Percentiles rank a stretch among this genome's conserved stretches.
These are phyloP conservation scores for Tolypocladium album DNA, from an alignment of 2,329 filamentous ascomycete genomes.

Conservation along the genomic window DNA sequence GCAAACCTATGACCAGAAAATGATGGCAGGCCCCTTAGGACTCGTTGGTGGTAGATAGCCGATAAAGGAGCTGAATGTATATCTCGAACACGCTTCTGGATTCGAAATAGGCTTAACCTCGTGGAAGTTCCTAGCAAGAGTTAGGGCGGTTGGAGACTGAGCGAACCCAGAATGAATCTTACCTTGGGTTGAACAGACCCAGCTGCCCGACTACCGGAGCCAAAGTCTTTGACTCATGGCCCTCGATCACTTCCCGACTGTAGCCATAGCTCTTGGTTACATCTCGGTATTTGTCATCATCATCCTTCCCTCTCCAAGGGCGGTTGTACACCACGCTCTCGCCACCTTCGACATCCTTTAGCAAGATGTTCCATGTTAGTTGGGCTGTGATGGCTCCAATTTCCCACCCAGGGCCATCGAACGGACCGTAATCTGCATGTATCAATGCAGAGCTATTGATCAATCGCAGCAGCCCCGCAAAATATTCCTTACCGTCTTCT, in stretches of 20 bases:
- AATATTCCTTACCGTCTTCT: not conserved
- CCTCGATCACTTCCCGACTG: not conserved
- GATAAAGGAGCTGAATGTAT: not conserved
- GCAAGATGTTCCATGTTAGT: not conserved
- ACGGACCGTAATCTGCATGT: not conserved
- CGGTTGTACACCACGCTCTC: not conserved
- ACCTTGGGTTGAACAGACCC: constrained; percentile 1
- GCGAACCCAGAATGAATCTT: not conserved
- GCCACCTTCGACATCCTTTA: not conserved
- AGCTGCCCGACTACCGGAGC: not conserved
- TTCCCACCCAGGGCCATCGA: not conserved
- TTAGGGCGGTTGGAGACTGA: not conserved
- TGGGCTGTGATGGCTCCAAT: not conserved
- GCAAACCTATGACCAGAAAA: not conserved
- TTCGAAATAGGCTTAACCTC: not conserved
- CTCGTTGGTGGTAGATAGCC: not conserved
- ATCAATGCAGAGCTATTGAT: not conserved
- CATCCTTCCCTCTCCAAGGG: not conserved
- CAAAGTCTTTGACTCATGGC: not conserved
- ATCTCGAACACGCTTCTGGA: not conserved
- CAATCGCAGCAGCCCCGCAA: not conserved
- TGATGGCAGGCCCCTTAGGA: not conserved
- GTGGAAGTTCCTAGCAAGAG: not conserved
- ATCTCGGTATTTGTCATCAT: not conserved
- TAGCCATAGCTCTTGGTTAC: not conserved